Evolutionary conservation across 306 rosid genomes (phyloP), one percentile per base, ranked within the genome.

Genomic region (Chamaecrista fasciculata): DNA sequence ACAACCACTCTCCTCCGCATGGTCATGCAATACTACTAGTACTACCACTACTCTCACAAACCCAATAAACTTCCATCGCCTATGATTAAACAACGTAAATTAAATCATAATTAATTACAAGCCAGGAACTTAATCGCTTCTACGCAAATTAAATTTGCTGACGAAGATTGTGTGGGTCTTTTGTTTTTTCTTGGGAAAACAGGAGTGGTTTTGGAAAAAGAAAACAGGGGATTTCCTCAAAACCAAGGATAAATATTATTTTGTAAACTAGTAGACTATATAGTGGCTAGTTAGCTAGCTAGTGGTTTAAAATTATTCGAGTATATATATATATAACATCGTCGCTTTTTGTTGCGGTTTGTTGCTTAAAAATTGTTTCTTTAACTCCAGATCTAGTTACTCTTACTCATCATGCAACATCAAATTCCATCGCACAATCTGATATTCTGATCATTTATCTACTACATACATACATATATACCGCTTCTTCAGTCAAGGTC

Each of bases 1-100:
- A 73, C 97, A 66, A 70, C 82, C 78, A 15, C 34, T 77, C 25
- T 72, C 85, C 0, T 62, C 78, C 28, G 86, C 84, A 67, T 85
- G 89, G 88, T 92, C 96, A 23, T 86, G 84, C 90, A 80, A 72
- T 53, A 37, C 50, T 65, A n/a, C n/a, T n/a, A n/a, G n/a, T n/a
- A n/a, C n/a, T n/a, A n/a, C n/a, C n/a, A n/a, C n/a, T n/a, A n/a
- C 53, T 26, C 42, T 81, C 68, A 70, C 70, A 9, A 20, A 20
- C 66, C 31, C 80, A 85, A 90, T 80, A 79, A 80, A 77, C 48
- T 59, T 66, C 72, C 57, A 20, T 76, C 77, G 25, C 31, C 16
- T 59, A 69, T 68, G 37, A 76, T 66, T 74, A 67, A 81, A 67
- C 51, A 61, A 71, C n/a, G 47, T 82, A 77, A 81, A 72, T 40